These are phyloP conservation scores for Scytalidium lignicola DNA, from an alignment of 2,329 filamentous ascomycete species.

Conservation along the genomic window DNA sequence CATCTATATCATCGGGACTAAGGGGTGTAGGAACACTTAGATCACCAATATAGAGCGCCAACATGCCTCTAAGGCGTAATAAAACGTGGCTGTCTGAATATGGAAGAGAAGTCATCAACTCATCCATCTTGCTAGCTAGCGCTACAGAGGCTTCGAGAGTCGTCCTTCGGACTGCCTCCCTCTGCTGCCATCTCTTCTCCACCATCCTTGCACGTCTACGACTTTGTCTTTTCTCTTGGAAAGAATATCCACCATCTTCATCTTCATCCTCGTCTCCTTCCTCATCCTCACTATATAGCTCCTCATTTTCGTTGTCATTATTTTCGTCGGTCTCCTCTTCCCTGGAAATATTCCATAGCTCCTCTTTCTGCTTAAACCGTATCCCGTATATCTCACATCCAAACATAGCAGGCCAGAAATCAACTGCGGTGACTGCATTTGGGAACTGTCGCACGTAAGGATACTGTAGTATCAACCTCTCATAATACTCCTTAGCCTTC, in stretches of 20 bases:
- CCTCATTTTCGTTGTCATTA: conserved; percentile 20
- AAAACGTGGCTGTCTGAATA: conserved; percentile 65
- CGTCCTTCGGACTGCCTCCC: conserved; percentile 22
- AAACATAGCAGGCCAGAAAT: conserved; percentile 80
- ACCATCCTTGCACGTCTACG: conserved; percentile 8
- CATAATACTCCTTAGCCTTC: conserved; percentile 64
- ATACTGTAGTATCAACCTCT: conserved; percentile 71
- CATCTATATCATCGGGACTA: conserved; percentile 11
- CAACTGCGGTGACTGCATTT: conserved; percentile 58
- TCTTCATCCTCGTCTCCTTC: conserved; percentile 14
- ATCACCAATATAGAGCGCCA: conserved; percentile 71
- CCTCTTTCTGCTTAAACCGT: conserved; percentile 52
- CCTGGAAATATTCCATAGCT: conserved; percentile 32
- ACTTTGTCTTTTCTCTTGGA: conserved; percentile 12
- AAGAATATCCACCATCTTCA: conserved; percentile 16
- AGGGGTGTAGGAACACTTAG: conserved; percentile 41
- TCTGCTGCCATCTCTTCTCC: conserved; percentile 20
- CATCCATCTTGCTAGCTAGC: conserved; percentile 66
- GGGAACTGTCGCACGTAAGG: conserved; percentile 58
- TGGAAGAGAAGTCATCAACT: conserved; percentile 62
- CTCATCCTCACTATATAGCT: conserved; percentile 11
- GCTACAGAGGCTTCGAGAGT: conserved; percentile 45
- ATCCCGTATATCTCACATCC: conserved; percentile 75
- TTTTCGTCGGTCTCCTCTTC: conserved; percentile 24
- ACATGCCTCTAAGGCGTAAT: conserved; percentile 66